phyloP scores from a whole-genome alignment of 495 filamentous ascomycete species.

The Penicillium maclennaniae region DNA sequence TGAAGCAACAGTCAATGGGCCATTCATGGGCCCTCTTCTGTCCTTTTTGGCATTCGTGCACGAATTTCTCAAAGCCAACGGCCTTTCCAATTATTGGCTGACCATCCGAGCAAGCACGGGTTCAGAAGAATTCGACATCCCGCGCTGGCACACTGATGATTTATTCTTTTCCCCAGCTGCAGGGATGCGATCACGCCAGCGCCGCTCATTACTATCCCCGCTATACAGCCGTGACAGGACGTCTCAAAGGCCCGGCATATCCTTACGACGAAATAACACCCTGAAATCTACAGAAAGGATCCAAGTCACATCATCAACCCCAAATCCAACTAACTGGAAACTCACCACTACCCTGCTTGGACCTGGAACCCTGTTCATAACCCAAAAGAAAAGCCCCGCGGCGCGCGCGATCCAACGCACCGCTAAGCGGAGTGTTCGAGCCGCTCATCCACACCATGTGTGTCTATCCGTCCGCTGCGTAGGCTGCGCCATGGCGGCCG shows the following conservation, averaged over 20 bases:
- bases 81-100: conserved; percentile 23
- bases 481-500: conserved; percentile 20
- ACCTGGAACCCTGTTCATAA: conserved; percentile 25
- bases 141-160: conserved; percentile 28
- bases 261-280: background rate
- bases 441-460: conserved; percentile 8
- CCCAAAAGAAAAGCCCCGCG: background rate
- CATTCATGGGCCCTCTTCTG: conserved; percentile 12
- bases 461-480: conserved; percentile 22
- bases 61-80: conserved; percentile 15
- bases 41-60: conserved; percentile 21
- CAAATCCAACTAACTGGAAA: conserved; percentile 24
- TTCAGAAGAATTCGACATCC: conserved; percentile 16
- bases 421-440: conserved; percentile 9
- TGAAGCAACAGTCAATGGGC: conserved; percentile 17
- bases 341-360: conserved; percentile 26
- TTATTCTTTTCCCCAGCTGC: conserved; percentile 17
- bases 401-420: conserved; percentile 14
- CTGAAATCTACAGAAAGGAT: background rate
- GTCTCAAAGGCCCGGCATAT: background rate
- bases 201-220: background rate
- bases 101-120: conserved; percentile 19
- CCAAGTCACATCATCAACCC: conserved; percentile 10
- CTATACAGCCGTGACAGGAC: background rate
- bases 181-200: background rate